Percentiles rank a stretch among this genome's conserved stretches.
These are phyloP conservation scores for Cystofilobasidium bisporidii DNA, from an alignment of 768 basidiomycete species.

Conservation along the genomic window DNA sequence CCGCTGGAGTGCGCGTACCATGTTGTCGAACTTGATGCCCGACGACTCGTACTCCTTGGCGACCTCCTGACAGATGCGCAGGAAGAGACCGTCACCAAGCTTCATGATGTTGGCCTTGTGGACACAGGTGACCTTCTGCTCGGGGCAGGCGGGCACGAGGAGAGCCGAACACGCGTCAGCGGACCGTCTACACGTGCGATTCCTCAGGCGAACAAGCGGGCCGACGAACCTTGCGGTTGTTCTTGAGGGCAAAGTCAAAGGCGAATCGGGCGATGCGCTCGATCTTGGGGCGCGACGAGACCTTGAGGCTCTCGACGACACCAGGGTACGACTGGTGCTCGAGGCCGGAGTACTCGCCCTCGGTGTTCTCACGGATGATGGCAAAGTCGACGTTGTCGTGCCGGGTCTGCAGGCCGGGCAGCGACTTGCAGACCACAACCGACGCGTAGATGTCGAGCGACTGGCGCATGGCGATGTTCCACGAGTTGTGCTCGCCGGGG, in stretches of 20 bases:
- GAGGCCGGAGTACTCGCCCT: constrained; percentile 97
- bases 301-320: constrained; percentile 96
- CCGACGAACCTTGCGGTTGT: constrained; percentile 74
- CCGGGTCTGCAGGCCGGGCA: constrained; percentile 89
- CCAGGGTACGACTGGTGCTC: constrained; percentile 98
- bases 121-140: constrained; percentile 95
- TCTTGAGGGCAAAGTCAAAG: constrained; percentile 97
- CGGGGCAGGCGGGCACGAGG: not conserved
- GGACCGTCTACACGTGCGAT: no score
- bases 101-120: constrained; percentile 99
- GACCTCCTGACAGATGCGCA: constrained; percentile 91
- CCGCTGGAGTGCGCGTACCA: constrained; percentile 42
- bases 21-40: constrained; percentile 88
- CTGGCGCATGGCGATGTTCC: constrained; percentile 99
- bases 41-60: constrained; percentile 91
- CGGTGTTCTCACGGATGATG: constrained; percentile 97
- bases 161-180: no score
- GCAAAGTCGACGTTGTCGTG: constrained; percentile 95
- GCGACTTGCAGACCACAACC: constrained; percentile 93
- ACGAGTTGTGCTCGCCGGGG: constrained; percentile 90
- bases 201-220: not conserved
- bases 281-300: constrained; percentile 86
- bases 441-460: constrained; percentile 99
- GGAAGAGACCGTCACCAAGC: constrained; percentile 95
- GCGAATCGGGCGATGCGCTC: constrained; percentile 96